These are phyloP conservation scores for Penicillium freii DNA, from an alignment of 2,329 filamentous ascomycete genomes.

Conservation along the genomic window DNA sequence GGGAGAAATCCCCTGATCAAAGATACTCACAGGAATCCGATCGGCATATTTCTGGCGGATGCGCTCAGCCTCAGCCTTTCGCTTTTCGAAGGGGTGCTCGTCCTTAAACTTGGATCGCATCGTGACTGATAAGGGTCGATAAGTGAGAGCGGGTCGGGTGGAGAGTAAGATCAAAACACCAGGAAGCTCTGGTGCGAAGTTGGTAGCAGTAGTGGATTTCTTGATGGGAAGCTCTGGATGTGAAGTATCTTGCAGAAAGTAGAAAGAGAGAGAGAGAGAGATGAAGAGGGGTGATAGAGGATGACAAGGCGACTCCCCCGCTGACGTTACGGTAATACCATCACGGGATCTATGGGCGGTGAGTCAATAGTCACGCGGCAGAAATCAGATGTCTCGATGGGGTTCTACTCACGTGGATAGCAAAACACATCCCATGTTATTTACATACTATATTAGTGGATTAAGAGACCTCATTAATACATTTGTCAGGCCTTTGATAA, in stretches of 20 bases:
- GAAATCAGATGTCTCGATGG: conserved; percentile 6
- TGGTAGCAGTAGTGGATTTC: conserved; percentile 17
- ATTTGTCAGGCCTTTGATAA: background rate
- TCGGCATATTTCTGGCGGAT: conserved; percentile 99
- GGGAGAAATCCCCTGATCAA: background rate
- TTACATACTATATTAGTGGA: background rate
- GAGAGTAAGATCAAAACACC: conserved; percentile 12
- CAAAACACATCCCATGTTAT: background rate
- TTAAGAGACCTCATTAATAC: background rate
- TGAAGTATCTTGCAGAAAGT: conserved; percentile 17
- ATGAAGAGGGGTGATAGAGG: conserved; percentile 27
- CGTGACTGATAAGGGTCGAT: conserved; percentile 48
- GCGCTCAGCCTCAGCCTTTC: conserved; percentile 99
- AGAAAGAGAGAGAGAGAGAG: conserved; percentile 18
- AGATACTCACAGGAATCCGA: conserved; percentile 82
- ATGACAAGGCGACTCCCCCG: conserved; percentile 32
- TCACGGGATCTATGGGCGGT: conserved; percentile 24
- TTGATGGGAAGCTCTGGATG: conserved; percentile 12
- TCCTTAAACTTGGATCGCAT: conserved; percentile 99
- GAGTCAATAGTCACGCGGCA: conserved; percentile 18
- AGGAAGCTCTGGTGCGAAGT: conserved; percentile 18
- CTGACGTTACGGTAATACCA: conserved; percentile 28
- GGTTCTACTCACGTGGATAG: conserved; percentile 14
- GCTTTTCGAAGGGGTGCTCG: conserved; percentile 99
- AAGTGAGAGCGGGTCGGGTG: conserved; percentile 25